These are phyloP conservation scores for Phytophthora chlamydospora DNA, from an alignment of 352 stramenopile genomes.

Conservation along the genomic window DNA sequence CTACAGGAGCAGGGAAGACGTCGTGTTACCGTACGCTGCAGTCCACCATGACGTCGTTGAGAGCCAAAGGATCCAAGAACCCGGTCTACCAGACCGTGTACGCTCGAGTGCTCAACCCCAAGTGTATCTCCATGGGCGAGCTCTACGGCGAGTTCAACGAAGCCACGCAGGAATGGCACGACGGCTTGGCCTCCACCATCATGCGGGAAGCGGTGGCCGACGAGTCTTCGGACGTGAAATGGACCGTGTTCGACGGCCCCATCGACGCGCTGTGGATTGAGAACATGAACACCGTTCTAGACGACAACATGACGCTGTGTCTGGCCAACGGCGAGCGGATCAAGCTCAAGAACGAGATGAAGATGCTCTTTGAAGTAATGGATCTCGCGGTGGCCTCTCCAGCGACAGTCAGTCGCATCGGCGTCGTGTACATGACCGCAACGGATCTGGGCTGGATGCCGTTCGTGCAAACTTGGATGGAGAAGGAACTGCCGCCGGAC, in stretches of 20 bases:
- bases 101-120: conserved; percentile 81
- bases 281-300: conserved; percentile 96
- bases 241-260: conserved; percentile 94
- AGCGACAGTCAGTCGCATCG: conserved; percentile 86
- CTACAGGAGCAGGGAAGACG: conserved; percentile 85
- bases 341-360: conserved; percentile 89
- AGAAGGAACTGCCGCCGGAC: conserved; percentile 55
- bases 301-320: conserved; percentile 96
- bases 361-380: conserved; percentile 95
- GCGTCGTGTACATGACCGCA: conserved; percentile 81
- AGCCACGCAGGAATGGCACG: conserved; percentile 91
- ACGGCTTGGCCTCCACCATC: conserved; percentile 81
- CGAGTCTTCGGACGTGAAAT: conserved; percentile 71
- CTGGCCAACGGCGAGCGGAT: conserved; percentile 94
- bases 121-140: conserved; percentile 87
- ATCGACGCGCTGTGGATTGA: conserved; percentile 97
- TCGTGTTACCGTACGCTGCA: conserved; percentile 90
- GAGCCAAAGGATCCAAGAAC: conserved; percentile 66
- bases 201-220: conserved; percentile 81
- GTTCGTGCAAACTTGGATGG: conserved; percentile 91
- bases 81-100: conserved; percentile 83
- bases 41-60: conserved; percentile 84
- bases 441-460: conserved; percentile 91
- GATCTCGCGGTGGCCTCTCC: conserved; percentile 92
- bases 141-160: conserved; percentile 90